Conservation (phyloP, 176 grass and related monocot species). For the Cenchrus purpureus region DNA sequence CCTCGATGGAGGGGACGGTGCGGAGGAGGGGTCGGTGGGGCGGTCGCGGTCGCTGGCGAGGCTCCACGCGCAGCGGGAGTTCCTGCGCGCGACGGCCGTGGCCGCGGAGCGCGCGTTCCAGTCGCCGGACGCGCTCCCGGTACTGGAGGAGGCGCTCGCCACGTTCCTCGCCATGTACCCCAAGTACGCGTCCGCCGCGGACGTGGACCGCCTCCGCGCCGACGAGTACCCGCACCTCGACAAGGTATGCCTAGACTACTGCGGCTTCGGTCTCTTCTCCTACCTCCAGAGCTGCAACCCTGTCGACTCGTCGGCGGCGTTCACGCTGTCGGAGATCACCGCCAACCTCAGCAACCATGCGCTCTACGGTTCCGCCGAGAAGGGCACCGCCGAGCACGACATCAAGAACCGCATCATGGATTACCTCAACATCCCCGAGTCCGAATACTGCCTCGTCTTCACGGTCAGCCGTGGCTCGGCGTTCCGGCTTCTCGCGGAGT, state of each 20-base stretch:
- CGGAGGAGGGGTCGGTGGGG: conserved; percentile 59
- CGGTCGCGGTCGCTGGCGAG: conserved; percentile 93
- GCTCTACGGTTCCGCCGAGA: conserved; percentile 78
- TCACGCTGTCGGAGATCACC: conserved; percentile 89
- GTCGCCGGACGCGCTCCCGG: conserved; percentile 61
- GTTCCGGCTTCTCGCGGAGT: conserved; percentile 88
- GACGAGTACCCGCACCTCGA: conserved; percentile 90
- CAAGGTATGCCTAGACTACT: conserved; percentile 97
- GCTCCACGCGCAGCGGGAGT: conserved; percentile 89
- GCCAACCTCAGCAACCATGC: conserved; percentile 97
- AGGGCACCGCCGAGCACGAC: conserved; percentile 82
- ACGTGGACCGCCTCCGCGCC: conserved; percentile 78
- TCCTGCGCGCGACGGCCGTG: conserved; percentile 80
- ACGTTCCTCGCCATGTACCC: conserved; percentile 98
- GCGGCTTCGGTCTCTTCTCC: conserved; percentile 97
- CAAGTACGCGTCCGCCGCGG: conserved; percentile 65
- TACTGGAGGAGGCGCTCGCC: conserved; percentile 62
- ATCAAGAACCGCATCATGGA: conserved; percentile 88
- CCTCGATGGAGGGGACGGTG: conserved; percentile 49
- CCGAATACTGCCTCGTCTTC: conserved; percentile 89
- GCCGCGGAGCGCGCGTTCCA: conserved; percentile 79
- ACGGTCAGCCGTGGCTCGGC: conserved; percentile 95
- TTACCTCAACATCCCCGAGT: conserved; percentile 98
- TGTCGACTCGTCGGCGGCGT: conserved; percentile 70
- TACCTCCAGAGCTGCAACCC: conserved; percentile 78